Evolutionary conservation across 2,329 filamentous ascomycete genomes (phyloP).

Genomic region (Geosmithia putterillii): DNA sequence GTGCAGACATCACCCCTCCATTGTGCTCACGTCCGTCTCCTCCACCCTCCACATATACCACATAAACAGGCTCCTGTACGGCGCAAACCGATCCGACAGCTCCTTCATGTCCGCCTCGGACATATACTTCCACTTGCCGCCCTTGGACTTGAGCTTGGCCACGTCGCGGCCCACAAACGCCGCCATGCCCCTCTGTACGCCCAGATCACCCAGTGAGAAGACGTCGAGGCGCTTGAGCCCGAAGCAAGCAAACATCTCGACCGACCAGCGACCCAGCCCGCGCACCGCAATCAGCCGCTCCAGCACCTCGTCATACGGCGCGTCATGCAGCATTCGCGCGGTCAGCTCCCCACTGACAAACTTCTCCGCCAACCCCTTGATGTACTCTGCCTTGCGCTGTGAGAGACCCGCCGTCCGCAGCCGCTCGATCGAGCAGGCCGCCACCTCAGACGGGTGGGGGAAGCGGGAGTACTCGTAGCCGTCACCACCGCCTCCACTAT

Average conservation of each 20-base stretch:
- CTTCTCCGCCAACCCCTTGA: constrained; percentile 72
- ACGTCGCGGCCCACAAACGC: constrained; percentile 75
- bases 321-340: constrained; percentile 62
- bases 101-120: constrained; percentile 83
- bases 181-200: constrained; percentile 91
- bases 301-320: constrained; percentile 76
- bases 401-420: constrained; percentile 82
- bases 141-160: constrained; percentile 64
- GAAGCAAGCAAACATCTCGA: constrained; percentile 98
- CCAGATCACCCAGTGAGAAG: constrained; percentile 82
- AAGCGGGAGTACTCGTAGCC: constrained; percentile 35
- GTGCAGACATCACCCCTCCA: no score
- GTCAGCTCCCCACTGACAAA: constrained; percentile 66
- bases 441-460: constrained; percentile 65
- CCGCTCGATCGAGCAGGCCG: constrained; percentile 44
- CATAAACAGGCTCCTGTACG: constrained; percentile 90
- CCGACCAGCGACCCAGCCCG: constrained; percentile 80
- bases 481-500: constrained; percentile 9
- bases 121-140: constrained; percentile 98
- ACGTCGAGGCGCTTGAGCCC: constrained; percentile 90
- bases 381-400: constrained; percentile 91
- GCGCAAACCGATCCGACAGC: constrained; percentile 65
- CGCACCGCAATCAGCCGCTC: constrained; percentile 73
- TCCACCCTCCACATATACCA: constrained; percentile 96
- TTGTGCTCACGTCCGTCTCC: constrained; percentile 59